Conservation (phyloP, 2,329 filamentous ascomycete genomes). For the Lachnellula suecica region DNA sequence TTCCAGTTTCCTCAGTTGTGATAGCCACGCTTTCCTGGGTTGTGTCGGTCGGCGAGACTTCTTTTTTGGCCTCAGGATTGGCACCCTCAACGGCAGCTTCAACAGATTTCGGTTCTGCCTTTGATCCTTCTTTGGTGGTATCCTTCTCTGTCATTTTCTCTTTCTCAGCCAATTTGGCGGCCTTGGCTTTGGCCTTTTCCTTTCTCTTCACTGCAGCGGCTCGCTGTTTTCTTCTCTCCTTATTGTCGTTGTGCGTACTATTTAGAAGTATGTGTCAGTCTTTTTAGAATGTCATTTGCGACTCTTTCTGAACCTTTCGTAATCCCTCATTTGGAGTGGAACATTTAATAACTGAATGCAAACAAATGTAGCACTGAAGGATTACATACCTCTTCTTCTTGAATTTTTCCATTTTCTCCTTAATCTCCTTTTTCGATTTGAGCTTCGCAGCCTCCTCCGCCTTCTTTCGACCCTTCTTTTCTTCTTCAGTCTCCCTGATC, state of each 20-base stretch:
- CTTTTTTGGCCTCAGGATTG: too few species aligned
- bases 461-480: conserved; percentile 46
- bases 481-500: conserved; percentile 43
- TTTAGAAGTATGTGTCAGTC: background rate
- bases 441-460: conserved; percentile 41
- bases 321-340: too few species aligned
- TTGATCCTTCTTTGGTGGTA: conserved; percentile 11
- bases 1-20: background rate
- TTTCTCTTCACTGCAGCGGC: conserved; percentile 13
- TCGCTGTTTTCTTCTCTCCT: conserved; percentile 12
- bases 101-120: conserved; percentile 6
- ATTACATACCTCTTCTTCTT: conserved; percentile 23
- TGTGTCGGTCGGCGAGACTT: background rate
- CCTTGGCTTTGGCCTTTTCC: conserved; percentile 9
- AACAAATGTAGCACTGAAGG: too few species aligned
- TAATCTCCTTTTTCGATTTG: conserved; percentile 38
- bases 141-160: conserved; percentile 21
- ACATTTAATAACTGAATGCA: too few species aligned
- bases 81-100: too few species aligned
- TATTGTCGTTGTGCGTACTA: conserved; percentile 13
- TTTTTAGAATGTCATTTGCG: too few species aligned
- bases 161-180: conserved; percentile 6
- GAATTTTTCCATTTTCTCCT: conserved; percentile 27
- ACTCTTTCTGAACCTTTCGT: too few species aligned
- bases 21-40: too few species aligned